Percentiles rank a stretch among this genome's conserved stretches.
phyloP scores from a whole-genome alignment of 768 basidiomycete genomes.

The Boletus fagicola region DNA sequence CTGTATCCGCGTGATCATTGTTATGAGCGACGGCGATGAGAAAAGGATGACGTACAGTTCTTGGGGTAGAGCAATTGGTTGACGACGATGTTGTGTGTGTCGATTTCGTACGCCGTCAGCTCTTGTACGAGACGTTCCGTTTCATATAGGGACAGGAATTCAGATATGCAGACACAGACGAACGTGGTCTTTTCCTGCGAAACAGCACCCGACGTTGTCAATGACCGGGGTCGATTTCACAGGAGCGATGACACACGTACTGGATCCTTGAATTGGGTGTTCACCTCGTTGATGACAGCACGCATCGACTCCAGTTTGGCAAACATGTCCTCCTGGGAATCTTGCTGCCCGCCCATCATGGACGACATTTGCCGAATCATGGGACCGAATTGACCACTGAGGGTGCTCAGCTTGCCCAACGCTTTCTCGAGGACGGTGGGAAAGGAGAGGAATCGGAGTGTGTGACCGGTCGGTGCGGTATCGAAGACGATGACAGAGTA shows the following conservation, averaged over 20 bases:
- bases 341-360: conserved; percentile 92
- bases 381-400: conserved; percentile 95
- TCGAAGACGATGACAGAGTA: conserved; percentile 99
- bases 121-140: conserved; percentile 98
- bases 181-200: conserved; percentile 95
- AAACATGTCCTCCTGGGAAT: conserved; percentile 97
- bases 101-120: conserved; percentile 90
- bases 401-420: conserved; percentile 85
- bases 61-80: conserved; percentile 97
- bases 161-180: conserved; percentile 97
- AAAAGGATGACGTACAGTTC: conserved; percentile 54
- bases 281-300: conserved; percentile 95
- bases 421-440: conserved; percentile 97
- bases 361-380: conserved; percentile 96
- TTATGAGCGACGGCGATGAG: neutral
- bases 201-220: neutral
- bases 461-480: conserved; percentile 98
- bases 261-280: conserved; percentile 98
- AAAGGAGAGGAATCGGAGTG: conserved; percentile 97
- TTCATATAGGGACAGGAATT: conserved; percentile 97
- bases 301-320: conserved; percentile 97
- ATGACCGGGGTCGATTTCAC: neutral
- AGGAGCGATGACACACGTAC: conserved; percentile 43
- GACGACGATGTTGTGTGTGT: conserved; percentile 98
- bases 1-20: conserved; percentile 37